Conservation (phyloP, 2,329 filamentous ascomycete species). For the Epichloe baconii region DNA sequence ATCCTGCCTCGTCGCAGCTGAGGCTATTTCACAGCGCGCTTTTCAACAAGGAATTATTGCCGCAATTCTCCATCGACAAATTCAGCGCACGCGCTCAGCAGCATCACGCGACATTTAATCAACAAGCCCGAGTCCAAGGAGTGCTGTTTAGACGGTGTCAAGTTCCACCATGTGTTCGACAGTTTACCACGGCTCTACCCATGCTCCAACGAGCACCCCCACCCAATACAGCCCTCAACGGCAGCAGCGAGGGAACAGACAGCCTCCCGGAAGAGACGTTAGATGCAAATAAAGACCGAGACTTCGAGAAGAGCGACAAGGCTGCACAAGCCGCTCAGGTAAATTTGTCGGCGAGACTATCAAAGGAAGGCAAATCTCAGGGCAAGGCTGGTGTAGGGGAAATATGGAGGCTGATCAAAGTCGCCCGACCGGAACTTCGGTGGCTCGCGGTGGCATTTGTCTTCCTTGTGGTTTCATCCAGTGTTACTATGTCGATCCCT, state of each 20-base stretch:
- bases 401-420: constrained; percentile 76
- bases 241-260: constrained; percentile 22
- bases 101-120: neutral
- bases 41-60: neutral
- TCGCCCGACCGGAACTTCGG: constrained; percentile 72
- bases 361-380: constrained; percentile 58
- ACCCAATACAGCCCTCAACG: constrained; percentile 19
- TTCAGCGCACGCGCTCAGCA: neutral
- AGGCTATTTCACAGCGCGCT: neutral
- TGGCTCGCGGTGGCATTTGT: constrained; percentile 69
- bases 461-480: constrained; percentile 77
- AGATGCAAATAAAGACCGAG: constrained; percentile 21
- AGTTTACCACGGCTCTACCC: constrained; percentile 17
- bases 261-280: constrained; percentile 18
- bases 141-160: neutral
- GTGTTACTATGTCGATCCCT: constrained; percentile 90
- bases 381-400: constrained; percentile 55
- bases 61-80: neutral
- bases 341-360: constrained; percentile 76
- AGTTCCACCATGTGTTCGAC: constrained; percentile 9
- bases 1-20: constrained; percentile 8
- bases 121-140: neutral
- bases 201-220: constrained; percentile 13
- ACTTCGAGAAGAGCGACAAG: constrained; percentile 61
- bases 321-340: constrained; percentile 78